Evolutionary conservation across 2,329 filamentous ascomycete genomes (phyloP).

Genomic region (Colletotrichum brevisporum): DNA sequence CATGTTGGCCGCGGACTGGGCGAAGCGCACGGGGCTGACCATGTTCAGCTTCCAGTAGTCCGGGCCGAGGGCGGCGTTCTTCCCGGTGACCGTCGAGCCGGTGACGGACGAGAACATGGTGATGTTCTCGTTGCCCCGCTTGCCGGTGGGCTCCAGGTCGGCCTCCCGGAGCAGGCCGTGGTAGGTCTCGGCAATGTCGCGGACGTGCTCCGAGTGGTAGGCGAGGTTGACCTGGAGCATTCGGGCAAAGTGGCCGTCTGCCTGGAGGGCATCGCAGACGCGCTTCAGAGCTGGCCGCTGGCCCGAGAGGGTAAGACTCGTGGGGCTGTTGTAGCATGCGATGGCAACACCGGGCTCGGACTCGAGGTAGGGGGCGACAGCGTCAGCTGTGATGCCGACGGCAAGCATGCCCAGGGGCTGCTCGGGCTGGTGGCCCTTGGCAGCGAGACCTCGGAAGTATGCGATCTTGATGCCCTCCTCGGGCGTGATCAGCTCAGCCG

Average conservation of each 20-base stretch:
- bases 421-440: neutral
- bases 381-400: neutral
- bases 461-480: slow-evolving; percentile 25
- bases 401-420: slow-evolving; percentile 12
- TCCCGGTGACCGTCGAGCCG: too few species aligned
- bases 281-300: neutral
- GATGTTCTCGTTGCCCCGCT: too few species aligned
- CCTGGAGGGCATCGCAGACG: neutral
- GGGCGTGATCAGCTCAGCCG: slow-evolving; percentile 37
- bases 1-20: too few species aligned
- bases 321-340: slow-evolving; percentile 31
- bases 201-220: slow-evolving; percentile 25
- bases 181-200: too few species aligned
- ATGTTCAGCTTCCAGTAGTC: neutral
- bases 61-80: too few species aligned
- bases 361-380: neutral
- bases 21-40: neutral
- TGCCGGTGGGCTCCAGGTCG: too few species aligned
- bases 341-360: neutral
- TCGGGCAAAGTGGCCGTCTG: slow-evolving; percentile 42
- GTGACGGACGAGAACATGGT: too few species aligned
- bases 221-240: slow-evolving; percentile 42
- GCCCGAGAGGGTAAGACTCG: slow-evolving; percentile 31
- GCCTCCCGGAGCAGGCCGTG: too few species aligned
- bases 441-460: slow-evolving; percentile 25